Percentiles rank a stretch among this genome's conserved stretches.
phyloP scores from a whole-genome alignment of 306 rosid genomes.

The Cucumis cinereus region DNA sequence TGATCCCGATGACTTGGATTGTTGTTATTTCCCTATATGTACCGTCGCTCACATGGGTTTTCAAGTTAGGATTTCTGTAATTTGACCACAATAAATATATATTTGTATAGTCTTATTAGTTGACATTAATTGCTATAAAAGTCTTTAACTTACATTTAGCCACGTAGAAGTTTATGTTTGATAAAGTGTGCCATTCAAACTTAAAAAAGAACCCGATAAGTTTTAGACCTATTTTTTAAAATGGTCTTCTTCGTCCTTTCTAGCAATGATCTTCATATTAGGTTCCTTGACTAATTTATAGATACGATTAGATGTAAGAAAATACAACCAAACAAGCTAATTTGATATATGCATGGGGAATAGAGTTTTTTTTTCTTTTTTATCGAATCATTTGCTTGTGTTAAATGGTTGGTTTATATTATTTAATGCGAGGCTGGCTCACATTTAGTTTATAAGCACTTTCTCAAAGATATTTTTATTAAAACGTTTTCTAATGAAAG shows the following conservation, averaged over 20 bases:
- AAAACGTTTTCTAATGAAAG: too few species aligned
- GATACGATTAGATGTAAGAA: background rate
- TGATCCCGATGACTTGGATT: background rate
- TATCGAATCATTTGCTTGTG: background rate
- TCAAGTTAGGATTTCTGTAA: background rate
- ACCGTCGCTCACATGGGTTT: background rate
- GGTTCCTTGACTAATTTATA: background rate
- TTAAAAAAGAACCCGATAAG: background rate
- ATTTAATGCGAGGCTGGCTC: background rate
- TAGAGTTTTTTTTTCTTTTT: background rate
- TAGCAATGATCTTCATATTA: background rate
- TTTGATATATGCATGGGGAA: background rate
- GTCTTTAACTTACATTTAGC: background rate
- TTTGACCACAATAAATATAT: background rate
- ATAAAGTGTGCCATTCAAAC: background rate
- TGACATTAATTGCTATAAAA: background rate
- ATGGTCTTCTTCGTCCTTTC: background rate
- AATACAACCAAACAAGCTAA: background rate
- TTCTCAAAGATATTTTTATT: background rate
- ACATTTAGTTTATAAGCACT: background rate
- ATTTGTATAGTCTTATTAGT: background rate
- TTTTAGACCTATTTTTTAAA: background rate
- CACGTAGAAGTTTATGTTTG: background rate
- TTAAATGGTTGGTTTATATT: background rate
- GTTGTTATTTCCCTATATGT: background rate